These are phyloP conservation scores for Cyclotella sp. DNA, from an alignment of 108 stramenopile genomes.

Conservation along the genomic window DNA sequence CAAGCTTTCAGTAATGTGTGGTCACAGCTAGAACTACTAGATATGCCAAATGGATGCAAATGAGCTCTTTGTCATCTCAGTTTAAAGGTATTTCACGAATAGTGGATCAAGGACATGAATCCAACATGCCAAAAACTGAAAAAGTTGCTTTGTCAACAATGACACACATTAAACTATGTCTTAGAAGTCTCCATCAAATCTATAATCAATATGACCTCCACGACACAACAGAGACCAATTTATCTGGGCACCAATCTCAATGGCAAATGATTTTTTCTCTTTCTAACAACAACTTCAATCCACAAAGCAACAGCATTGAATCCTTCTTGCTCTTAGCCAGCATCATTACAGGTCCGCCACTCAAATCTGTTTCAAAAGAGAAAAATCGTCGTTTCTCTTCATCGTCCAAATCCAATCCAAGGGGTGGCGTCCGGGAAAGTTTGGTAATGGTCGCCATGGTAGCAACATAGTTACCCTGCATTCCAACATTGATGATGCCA, in stretches of 20 bases:
- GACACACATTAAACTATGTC: background rate
- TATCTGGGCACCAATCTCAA: background rate
- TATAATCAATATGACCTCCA: too few species aligned
- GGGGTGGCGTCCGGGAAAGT: slow-evolving; percentile 34
- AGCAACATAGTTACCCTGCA: slow-evolving; percentile 34
- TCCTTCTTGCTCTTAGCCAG: slow-evolving; percentile 49
- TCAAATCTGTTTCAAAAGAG: slow-evolving; percentile 49
- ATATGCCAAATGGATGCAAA: too few species aligned
- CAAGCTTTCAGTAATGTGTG: too few species aligned
- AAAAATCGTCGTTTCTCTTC: slow-evolving; percentile 48
- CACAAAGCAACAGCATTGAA: slow-evolving; percentile 43
- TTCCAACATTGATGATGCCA: slow-evolving; percentile 41
- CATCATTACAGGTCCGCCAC: slow-evolving; percentile 49
- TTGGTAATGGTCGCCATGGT: slow-evolving; percentile 45
- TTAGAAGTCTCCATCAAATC: background rate
- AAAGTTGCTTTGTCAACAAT: too few species aligned
- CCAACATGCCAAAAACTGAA: too few species aligned
- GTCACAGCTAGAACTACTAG: too few species aligned
- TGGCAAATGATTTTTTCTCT: slow-evolving; percentile 23
- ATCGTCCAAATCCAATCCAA: slow-evolving; percentile 32
- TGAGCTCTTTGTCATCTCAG: too few species aligned
- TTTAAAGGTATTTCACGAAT: too few species aligned
- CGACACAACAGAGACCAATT: too few species aligned
- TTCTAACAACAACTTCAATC: slow-evolving; percentile 48
- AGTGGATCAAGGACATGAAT: too few species aligned